These are phyloP conservation scores for Posidonia australis DNA, from an alignment of 106 monocot genomes.

Conservation along the genomic window DNA sequence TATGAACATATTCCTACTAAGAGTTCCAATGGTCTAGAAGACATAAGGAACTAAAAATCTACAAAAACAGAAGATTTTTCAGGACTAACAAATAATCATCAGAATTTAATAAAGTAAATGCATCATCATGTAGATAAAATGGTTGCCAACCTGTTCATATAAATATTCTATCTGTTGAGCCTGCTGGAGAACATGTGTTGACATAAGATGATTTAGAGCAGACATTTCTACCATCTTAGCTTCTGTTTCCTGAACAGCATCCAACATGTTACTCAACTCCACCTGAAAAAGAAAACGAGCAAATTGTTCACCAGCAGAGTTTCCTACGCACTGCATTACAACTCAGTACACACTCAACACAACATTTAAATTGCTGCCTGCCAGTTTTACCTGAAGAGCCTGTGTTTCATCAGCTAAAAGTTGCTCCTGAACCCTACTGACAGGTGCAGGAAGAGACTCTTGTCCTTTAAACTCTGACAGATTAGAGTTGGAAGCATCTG, in stretches of 20 bases:
- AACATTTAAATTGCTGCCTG: too few species aligned
- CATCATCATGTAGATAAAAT: not conserved
- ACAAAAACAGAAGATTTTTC: too few species aligned
- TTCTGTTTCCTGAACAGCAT: conserved; percentile 96
- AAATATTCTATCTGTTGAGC: conserved; percentile 85
- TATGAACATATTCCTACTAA: too few species aligned
- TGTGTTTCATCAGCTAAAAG: conserved; percentile 83
- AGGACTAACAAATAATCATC: too few species aligned
- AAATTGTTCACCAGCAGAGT: not conserved
- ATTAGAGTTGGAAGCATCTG: conserved; percentile 25
- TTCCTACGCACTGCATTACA: not conserved
- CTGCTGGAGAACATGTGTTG: conserved; percentile 89
- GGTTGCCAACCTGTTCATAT: conserved; percentile 62
- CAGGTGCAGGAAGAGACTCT: conserved; percentile 18
- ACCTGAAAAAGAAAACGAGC: conserved; percentile 25
- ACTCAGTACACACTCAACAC: too few species aligned
- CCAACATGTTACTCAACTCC: conserved; percentile 70
- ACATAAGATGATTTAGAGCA: conserved; percentile 92
- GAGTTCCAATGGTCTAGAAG: too few species aligned
- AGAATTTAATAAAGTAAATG: too few species aligned
- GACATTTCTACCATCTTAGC: conserved; percentile 96
- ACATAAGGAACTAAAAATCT: too few species aligned
- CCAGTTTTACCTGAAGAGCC: conserved; percentile 54
- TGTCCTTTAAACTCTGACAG: conserved; percentile 19
- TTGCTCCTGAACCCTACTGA: conserved; percentile 49